Conservation (phyloP, 768 basidiomycete species). For the Strobilomyces echinocephalus region DNA sequence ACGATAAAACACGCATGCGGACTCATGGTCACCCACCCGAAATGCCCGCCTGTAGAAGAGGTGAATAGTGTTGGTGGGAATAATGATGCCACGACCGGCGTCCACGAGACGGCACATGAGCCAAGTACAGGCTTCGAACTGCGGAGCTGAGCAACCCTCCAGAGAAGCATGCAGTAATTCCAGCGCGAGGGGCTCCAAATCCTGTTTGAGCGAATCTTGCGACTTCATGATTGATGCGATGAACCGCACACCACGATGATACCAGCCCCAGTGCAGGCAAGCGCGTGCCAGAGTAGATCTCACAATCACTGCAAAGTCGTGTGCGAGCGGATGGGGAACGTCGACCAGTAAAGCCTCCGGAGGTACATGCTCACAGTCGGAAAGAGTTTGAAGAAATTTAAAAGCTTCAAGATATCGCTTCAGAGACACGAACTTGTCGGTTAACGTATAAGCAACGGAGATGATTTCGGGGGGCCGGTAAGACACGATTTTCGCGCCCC, state of each 20-base stretch:
- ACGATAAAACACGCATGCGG: conserved; percentile 44
- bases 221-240: conserved; percentile 30
- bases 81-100: conserved; percentile 23
- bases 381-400: conserved; percentile 46
- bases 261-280: conserved; percentile 54
- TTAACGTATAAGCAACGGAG: conserved; percentile 38
- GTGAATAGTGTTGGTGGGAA: conserved; percentile 43
- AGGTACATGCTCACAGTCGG: conserved; percentile 43
- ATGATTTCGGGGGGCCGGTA: conserved; percentile 38
- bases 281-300: conserved; percentile 46
- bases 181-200: conserved; percentile 34
- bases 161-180: conserved; percentile 43
- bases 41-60: conserved; percentile 44
- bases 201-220: conserved; percentile 18
- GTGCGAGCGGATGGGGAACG: conserved; percentile 24
- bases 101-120: conserved; percentile 40
- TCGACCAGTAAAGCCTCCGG: conserved; percentile 41
- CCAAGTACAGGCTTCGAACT: conserved; percentile 37
- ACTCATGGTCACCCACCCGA: conserved; percentile 23
- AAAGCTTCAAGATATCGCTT: conserved; percentile 37
- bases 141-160: conserved; percentile 30
- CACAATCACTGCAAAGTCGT: conserved; percentile 46
- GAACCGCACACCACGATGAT: conserved; percentile 37
- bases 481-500: conserved; percentile 27
- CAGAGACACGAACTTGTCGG: conserved; percentile 39